Percentiles rank a stretch among this genome's conserved stretches.
Evolutionary conservation across 139 green algal species (phyloP).

Genomic region (Nannochloris sp.): DNA sequence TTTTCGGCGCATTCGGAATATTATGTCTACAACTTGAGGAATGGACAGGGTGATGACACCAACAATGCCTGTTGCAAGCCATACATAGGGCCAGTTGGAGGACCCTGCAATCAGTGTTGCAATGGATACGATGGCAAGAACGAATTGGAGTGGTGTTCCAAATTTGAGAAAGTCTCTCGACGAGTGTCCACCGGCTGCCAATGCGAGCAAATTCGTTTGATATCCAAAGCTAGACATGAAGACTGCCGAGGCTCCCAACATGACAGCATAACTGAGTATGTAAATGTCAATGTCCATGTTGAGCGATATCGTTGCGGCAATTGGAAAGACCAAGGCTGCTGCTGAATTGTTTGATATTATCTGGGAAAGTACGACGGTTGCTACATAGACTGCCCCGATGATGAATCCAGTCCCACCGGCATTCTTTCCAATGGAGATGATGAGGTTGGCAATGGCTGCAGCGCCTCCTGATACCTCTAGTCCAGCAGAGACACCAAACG

Average conservation of each 20-base stretch:
- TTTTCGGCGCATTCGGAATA: not conserved
- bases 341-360: conserved; percentile 55
- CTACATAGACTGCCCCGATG: conserved; percentile 40
- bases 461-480: conserved; percentile 38
- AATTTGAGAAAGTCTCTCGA: conserved; percentile 47
- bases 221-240: conserved; percentile 61
- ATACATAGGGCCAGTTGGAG: conserved; percentile 17
- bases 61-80: conserved; percentile 22
- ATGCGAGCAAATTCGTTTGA: conserved; percentile 71
- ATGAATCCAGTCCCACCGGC: conserved; percentile 32
- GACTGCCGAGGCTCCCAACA: conserved; percentile 45
- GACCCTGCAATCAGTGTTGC: conserved; percentile 7
- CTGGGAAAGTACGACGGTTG: conserved; percentile 40
- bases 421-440: conserved; percentile 24
- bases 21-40: conserved; percentile 14
- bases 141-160: conserved; percentile 25
- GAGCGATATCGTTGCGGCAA: conserved; percentile 27
- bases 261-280: conserved; percentile 30
- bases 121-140: conserved; percentile 24
- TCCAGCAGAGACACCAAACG: conserved; percentile 32
- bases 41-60: conserved; percentile 8
- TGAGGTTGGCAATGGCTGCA: conserved; percentile 30
- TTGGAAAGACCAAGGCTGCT: conserved; percentile 46
- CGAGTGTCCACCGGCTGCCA: conserved; percentile 46
- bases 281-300: conserved; percentile 32